Evolutionary conservation across 2,329 filamentous ascomycete genomes (phyloP).

Genomic region (Alternaria conjuncta): DNA sequence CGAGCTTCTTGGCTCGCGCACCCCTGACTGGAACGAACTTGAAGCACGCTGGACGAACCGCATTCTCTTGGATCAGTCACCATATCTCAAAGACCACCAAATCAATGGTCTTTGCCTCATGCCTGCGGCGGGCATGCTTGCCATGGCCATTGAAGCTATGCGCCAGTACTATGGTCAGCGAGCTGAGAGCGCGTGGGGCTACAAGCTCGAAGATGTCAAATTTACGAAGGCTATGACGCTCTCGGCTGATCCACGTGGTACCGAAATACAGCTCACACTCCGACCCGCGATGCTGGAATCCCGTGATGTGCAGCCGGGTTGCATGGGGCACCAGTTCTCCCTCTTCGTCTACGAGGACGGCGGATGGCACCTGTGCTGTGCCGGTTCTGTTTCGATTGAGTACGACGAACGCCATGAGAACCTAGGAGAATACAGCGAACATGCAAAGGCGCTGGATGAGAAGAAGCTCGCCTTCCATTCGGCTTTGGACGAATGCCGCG

Average conservation of each 20-base stretch:
- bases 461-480: neutral
- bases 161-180: constrained; percentile 8
- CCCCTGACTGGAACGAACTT: constrained; percentile 16
- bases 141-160: constrained; percentile 12
- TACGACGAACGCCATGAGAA: neutral
- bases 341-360: constrained; percentile 17
- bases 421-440: neutral
- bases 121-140: constrained; percentile 22
- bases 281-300: neutral
- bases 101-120: constrained; percentile 30
- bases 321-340: constrained; percentile 9
- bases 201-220: constrained; percentile 11
- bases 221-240: constrained; percentile 13
- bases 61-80: constrained; percentile 37
- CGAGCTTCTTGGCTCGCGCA: constrained; percentile 32
- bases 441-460: neutral
- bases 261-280: constrained; percentile 19
- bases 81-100: constrained; percentile 56
- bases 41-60: constrained; percentile 31
- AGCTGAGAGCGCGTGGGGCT: constrained; percentile 1
- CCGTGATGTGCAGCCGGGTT: neutral
- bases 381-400: constrained; percentile 23
- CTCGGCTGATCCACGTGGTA: constrained; percentile 7
- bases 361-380: constrained; percentile 33
- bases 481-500: neutral